phyloP scores from a whole-genome alignment of 257 asterid genomes.

The Penstemon barbatus region DNA sequence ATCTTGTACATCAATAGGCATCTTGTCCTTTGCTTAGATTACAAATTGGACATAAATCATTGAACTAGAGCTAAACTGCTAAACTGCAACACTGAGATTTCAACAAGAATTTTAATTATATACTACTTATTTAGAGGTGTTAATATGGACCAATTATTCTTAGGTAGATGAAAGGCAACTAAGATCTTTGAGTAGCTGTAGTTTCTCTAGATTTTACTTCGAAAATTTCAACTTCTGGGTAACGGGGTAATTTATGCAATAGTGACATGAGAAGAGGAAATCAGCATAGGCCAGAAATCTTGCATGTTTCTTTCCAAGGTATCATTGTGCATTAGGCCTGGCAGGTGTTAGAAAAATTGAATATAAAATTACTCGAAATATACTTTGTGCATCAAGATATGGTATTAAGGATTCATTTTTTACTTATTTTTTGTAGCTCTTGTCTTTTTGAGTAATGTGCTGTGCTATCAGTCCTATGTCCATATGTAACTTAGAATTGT shows the following conservation, averaged over 20 bases:
- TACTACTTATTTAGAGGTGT: background rate
- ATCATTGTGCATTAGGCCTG: background rate
- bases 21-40: slow-evolving; percentile 1
- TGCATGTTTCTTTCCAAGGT: too few species aligned
- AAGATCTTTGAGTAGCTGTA: slow-evolving; percentile 2
- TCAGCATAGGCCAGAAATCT: too few species aligned
- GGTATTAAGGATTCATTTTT: slow-evolving; percentile 1
- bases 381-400: background rate
- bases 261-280: background rate
- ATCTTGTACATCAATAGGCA: background rate
- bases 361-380: background rate
- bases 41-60: background rate
- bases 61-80: background rate
- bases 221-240: background rate
- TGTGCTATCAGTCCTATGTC: too few species aligned
- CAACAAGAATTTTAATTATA: background rate
- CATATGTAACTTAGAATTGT: background rate
- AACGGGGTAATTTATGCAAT: background rate
- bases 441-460: background rate
- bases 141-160: background rate
- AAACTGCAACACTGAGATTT: background rate
- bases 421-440: background rate
- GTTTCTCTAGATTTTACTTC: background rate
- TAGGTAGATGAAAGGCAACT: background rate
- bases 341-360: background rate